Evolutionary conservation across 352 stramenopile species (phyloP), one percentile per base, ranked within the genome.

Genomic region (Phytophthora cajani): DNA sequence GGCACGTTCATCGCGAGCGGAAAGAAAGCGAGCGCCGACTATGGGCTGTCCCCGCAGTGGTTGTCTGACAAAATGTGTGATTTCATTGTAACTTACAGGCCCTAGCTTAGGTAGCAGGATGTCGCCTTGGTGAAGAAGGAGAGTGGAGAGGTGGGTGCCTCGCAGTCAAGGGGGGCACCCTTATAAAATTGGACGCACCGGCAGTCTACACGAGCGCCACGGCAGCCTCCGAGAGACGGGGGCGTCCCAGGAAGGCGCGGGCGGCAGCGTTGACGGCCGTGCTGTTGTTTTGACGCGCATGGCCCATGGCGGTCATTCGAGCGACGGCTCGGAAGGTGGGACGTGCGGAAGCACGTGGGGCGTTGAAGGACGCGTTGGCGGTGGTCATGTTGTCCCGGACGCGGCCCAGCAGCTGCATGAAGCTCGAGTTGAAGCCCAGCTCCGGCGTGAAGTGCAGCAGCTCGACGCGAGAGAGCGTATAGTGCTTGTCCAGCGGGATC

Each of bases 371-470:
- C 21, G 63, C 58, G 46, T 69, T 74, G 16, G 62, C 27, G 5
- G 46, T 70, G 25, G 76, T 69, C 46, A 90, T 74, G 55, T 83
- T 76, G 57, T 90, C 70, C 11, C 75, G 80, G 40, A 93, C 79
- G 12, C 69, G 69, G 5, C 50, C 32, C 11, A 95, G 58, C 11
- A 95, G 50, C 10, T 79, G 69, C 57, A 78, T 77, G 63, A 91
- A 89, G 59, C 85, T 93, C 60, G 85, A 78, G 65, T 86, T 91
- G 69, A 94, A 94, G 61, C 86, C 86, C 40, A 95, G 56, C 51
- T 91, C 85, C n/a, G 84, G 83, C 3, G 84, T 90, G 53, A 94
- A 94, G 66, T 96, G 87, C 19, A 92, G 78, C 59, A 95, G 67
- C 50, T 91, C 82, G 27, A 82, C 67, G 44, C 88, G 84, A 6